Evolutionary conservation across 2,329 filamentous ascomycete species (phyloP).

Genomic region (Pseudopithomyces maydicus): DNA sequence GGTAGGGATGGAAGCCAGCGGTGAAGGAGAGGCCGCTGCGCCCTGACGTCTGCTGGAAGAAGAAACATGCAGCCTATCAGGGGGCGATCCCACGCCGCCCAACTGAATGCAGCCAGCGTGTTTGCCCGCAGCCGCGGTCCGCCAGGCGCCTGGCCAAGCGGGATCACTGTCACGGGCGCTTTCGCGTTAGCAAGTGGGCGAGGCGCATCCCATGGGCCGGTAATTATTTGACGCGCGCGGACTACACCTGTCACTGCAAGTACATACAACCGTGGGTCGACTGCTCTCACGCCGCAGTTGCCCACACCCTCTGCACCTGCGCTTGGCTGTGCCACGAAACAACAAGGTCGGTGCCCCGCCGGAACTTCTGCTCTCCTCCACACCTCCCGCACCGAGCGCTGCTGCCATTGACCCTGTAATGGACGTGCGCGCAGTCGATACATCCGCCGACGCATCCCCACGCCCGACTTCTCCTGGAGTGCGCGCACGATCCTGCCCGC

Average conservation of each 20-base stretch:
- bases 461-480: constrained; percentile 13
- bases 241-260: neutral
- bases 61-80: constrained; percentile 3
- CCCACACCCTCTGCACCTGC: constrained; percentile 1
- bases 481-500: neutral
- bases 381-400: constrained; percentile 1
- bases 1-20: constrained; percentile 9
- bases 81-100: neutral
- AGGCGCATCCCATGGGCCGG: neutral
- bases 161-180: neutral
- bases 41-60: neutral
- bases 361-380: neutral
- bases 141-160: neutral
- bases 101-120: neutral
- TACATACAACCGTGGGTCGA: neutral
- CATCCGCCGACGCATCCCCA: constrained; percentile 17
- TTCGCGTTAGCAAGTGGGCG: neutral
- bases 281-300: neutral
- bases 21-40: constrained; percentile 1
- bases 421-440: constrained; percentile 22
- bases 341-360: neutral
- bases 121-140: neutral
- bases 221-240: constrained; percentile 4
- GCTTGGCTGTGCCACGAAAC: constrained; percentile 11
- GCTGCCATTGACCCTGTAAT: constrained; percentile 17